phyloP scores from a whole-genome alignment of 495 filamentous ascomycete species.

The Aspergillus indologenus region DNA sequence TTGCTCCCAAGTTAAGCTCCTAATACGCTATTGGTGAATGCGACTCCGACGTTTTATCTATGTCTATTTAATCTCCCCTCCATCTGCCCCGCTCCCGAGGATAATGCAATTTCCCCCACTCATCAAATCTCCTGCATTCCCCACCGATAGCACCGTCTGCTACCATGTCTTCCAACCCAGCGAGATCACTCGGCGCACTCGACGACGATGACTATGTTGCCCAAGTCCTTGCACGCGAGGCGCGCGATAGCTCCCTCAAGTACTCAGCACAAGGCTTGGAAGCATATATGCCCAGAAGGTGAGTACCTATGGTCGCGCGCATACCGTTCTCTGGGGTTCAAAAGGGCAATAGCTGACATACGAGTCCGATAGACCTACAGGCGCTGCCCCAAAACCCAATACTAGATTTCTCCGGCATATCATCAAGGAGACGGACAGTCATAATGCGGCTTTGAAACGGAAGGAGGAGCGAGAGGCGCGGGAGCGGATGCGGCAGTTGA shows the following conservation, averaged over 20 bases:
- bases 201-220: conserved; percentile 74
- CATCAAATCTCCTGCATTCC: neutral
- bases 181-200: conserved; percentile 30
- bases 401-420: conserved; percentile 85
- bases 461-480: conserved; percentile 71
- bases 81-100: neutral
- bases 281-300: conserved; percentile 70
- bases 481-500: conserved; percentile 53
- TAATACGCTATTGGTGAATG: neutral
- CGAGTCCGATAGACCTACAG: conserved; percentile 41
- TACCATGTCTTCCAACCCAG: conserved; percentile 20
- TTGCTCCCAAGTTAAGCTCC: no score
- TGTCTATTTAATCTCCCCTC: neutral
- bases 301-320: conserved; percentile 17
- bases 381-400: conserved; percentile 82
- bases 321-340: neutral
- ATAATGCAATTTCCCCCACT: neutral
- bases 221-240: conserved; percentile 68
- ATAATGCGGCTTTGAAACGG: conserved; percentile 82
- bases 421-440: conserved; percentile 80
- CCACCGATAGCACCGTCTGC: neutral
- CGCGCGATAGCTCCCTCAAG: conserved; percentile 61
- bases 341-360: conserved; percentile 3
- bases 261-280: conserved; percentile 72
- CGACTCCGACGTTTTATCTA: neutral